Evolutionary conservation across 78 protist species (phyloP), one percentile per base, ranked within the genome.

Genomic region (Isochrysis galbana): DNA sequence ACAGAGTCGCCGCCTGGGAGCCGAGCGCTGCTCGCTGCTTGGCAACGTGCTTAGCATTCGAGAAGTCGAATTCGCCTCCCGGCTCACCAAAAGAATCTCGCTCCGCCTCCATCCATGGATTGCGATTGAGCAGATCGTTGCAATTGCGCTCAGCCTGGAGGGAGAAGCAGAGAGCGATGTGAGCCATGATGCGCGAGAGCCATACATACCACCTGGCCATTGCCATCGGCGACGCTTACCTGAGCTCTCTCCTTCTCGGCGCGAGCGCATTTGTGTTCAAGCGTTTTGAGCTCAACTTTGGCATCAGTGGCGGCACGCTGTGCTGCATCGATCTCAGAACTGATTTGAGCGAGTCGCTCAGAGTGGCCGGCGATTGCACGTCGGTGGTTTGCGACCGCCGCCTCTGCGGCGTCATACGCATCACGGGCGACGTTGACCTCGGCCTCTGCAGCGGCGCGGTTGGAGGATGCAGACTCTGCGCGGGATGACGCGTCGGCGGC

Each of bases 31-130:
- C 41, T 36, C 7, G 70, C 87, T 29, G 42, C 7, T 1, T 14
- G 38, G 45, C 39, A 38, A 41, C 72, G 25, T 5, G 26, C 54
- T 67, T 0, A 19, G 23, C 0, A 10, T 82, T 84, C 25, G 39
- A 42, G 67, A 94, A 96, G 93, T 97, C 98, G 90, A 74, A 97
- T n/a, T 83, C 95, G 17, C 91, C 22, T 90, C 91, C 90, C 7
- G 86, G 48, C 69, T 86, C 25, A 70, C 98, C 98, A 87, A 97
- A 97, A 77, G 29, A 19, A 7, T 7, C 7, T 14, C 38, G 61
- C 48, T 86, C 89, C 92, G 61, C 41, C 32, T 45, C 87, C 54
- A 97, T 95, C 98, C 98, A 97, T 42, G 45, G 38, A 90, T 97
- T 67, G 69, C 87, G 10, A n/a, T 1, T 5, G 69, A 42, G 82